Evolutionary conservation across 1,139 yeast species (phyloP), one percentile per base, ranked within the genome.

Genomic region (Saccharomyces uvarum): DNA sequence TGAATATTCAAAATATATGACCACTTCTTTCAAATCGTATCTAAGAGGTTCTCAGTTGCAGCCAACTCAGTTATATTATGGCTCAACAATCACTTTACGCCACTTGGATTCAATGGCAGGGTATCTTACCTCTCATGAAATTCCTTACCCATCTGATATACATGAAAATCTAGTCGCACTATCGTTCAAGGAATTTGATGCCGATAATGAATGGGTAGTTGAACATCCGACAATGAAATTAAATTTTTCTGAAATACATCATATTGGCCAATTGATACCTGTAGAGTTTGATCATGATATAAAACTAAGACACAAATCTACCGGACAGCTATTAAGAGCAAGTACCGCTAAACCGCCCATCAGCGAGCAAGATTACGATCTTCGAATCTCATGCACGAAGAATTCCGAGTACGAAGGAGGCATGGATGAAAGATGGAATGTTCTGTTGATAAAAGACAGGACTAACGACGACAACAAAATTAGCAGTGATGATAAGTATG

Each of bases 361-460:
- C 28, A 80, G 90, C 2, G 95, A 87, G 61, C 88, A 85, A 64
- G 96, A 88, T 47, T 87, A 88, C 65, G 83, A 88, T 61, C 78
- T 75, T 58, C 93, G 87, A 68, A 91, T 88, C 0, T 78, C 86
- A 32, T 80, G 87, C 59, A 64, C 81, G 49, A 88, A 88, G 6
- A 79, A 80, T 58, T 46, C 74, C 3, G 74, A 76, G 1, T 73
- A 75, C 55, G 57, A 60, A 1, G 85, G 82, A 2, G 80, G 81
- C 56, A 66, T 73, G 5, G 78, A 77, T 59, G 82, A 82, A 64
- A 77, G 77, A 51, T 84, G 84, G 73, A 76, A 57, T n/a, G 51
- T 66, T 4, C 57, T 57, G 9, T 11, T 48, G n/a, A n/a, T 28
- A 8, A 48, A 28, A 28, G 31, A 53, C 26, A 41, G 48, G 6